A percentile compares a stretch with the other conserved stretches of the same genome.
These are phyloP conservation scores for Podospora anserina DNA, from an alignment of 495 filamentous ascomycete genomes.

Conservation along the genomic window DNA sequence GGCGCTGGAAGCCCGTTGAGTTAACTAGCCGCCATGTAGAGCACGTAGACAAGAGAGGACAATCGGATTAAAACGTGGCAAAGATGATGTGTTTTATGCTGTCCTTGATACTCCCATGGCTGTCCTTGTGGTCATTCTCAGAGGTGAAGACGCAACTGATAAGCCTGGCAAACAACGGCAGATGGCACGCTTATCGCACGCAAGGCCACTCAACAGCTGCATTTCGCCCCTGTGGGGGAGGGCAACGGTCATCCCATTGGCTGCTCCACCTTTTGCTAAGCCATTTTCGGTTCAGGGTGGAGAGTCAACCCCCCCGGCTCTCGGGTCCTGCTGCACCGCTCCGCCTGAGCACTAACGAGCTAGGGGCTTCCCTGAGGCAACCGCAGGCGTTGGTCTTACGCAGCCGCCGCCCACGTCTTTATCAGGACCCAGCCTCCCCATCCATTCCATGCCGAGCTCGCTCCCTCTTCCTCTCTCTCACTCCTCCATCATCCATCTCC, in stretches of 20 bases:
- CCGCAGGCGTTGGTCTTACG: conserved; percentile 27
- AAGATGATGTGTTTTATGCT: not conserved
- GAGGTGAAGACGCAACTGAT: conserved; percentile 10
- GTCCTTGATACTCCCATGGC: not conserved
- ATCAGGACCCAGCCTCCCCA: conserved; percentile 36
- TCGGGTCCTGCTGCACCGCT: conserved; percentile 11
- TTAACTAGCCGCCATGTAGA: not conserved
- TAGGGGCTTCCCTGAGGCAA: conserved; percentile 27
- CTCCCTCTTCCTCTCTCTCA: conserved; percentile 27
- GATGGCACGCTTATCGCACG: conserved; percentile 19
- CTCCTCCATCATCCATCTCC: conserved; percentile 40
- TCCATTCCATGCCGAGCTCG: conserved; percentile 23
- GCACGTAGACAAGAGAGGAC: not conserved
- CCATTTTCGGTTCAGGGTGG: conserved; percentile 17
- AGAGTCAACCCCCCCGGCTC: conserved; percentile 21
- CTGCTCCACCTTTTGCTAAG: conserved; percentile 27
- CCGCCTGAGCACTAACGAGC: conserved; percentile 17
- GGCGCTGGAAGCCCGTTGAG: not conserved
- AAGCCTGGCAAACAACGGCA: not conserved
- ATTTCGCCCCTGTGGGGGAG: conserved; percentile 25
- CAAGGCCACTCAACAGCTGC: conserved; percentile 8
- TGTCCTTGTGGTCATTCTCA: conserved; percentile 1
- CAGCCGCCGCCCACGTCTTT: conserved; percentile 31
- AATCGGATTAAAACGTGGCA: not conserved
- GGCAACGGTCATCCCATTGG: conserved; percentile 25